phyloP scores from a whole-genome alignment of 768 basidiomycete species.

The Hypholoma sublateritium region DNA sequence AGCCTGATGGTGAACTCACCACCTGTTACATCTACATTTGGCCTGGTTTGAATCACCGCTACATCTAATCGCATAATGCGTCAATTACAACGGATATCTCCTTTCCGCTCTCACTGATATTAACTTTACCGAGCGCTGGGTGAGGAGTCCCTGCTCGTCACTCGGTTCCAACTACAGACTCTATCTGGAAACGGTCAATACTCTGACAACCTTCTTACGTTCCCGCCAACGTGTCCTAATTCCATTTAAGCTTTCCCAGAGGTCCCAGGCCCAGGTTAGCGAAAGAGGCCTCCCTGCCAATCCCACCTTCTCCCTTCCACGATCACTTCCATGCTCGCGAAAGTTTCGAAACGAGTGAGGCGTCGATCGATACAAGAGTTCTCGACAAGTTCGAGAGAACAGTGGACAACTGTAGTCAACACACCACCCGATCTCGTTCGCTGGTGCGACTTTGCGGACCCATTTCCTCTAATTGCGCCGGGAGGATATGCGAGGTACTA shows the following conservation, averaged over 20 bases:
- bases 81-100: background rate
- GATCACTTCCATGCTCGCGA: conserved; percentile 27
- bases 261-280: conserved; percentile 16
- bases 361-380: conserved; percentile 13
- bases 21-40: background rate
- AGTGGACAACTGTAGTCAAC: conserved; percentile 11
- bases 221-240: conserved; percentile 5
- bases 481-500: conserved; percentile 44
- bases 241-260: conserved; percentile 17
- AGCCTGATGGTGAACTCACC: background rate
- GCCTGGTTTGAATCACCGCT: background rate
- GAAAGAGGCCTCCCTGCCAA: conserved; percentile 1
- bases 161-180: background rate
- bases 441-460: conserved; percentile 34
- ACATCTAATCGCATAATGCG: background rate
- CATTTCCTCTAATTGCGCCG: conserved; percentile 37
- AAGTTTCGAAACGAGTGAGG: conserved; percentile 23
- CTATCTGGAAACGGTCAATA: background rate
- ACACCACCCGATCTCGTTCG: conserved; percentile 35
- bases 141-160: background rate
- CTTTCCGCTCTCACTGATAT: background rate
- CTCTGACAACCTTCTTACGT: background rate
- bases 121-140: background rate
- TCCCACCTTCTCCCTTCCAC: conserved; percentile 14
- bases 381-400: background rate